phyloP scores from a whole-genome alignment of 2,329 filamentous ascomycete species.

The Colletotrichum viniferum region DNA sequence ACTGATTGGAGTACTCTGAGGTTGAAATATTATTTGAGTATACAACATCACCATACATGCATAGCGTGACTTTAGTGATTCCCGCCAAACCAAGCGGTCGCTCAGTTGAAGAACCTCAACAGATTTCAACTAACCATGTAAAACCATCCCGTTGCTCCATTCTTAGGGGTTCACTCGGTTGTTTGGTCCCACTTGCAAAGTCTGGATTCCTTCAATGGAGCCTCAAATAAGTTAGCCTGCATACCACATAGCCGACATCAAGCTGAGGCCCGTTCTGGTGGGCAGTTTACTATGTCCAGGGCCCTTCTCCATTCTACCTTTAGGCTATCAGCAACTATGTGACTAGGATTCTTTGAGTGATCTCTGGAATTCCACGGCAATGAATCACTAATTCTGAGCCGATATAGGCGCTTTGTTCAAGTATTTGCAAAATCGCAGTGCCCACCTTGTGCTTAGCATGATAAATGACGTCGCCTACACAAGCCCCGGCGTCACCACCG shows the following conservation, averaged over 20 bases:
- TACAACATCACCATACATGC: background rate
- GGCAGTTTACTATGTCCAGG: background rate
- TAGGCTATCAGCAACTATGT: background rate
- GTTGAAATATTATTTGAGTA: background rate
- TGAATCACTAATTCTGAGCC: background rate
- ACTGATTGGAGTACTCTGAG: background rate
- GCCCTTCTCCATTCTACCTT: fast-evolving
- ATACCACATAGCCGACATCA: background rate
- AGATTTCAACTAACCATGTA: fast-evolving
- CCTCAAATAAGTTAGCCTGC: background rate
- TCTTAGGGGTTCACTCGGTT: background rate
- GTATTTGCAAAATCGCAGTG: background rate
- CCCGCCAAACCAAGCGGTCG: background rate
- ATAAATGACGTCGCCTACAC: background rate
- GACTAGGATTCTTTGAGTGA: background rate
- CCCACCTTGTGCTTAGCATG: background rate
- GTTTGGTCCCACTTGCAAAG: background rate
- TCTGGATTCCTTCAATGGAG: background rate
- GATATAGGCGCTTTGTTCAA: fast-evolving
- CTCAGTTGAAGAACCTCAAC: background rate
- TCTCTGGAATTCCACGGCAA: fast-evolving
- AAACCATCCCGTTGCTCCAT: background rate
- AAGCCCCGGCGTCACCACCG: background rate
- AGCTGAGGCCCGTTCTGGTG: fast-evolving
- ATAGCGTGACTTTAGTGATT: background rate